Percentiles rank a stretch among this genome's conserved stretches.
Evolutionary conservation across 176 grass and related monocot species (phyloP).

Genomic region (Bolboschoenus planiculmis): DNA sequence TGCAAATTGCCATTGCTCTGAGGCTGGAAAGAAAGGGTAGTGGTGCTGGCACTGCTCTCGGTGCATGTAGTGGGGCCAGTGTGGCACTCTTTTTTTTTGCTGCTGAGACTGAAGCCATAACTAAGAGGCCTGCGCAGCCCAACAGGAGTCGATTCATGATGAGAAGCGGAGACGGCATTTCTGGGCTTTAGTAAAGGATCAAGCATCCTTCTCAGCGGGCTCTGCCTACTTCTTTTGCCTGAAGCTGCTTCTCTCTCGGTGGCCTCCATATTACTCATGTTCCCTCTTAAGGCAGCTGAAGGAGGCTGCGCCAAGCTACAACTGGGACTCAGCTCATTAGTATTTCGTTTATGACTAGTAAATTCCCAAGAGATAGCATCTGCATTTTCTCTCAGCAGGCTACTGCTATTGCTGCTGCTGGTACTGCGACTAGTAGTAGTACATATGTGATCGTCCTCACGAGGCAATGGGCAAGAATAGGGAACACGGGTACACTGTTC

Average conservation of each 20-base stretch:
- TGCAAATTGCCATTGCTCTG: constrained; percentile 1
- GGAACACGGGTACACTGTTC: constrained; percentile 37
- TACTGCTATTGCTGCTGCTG: neutral
- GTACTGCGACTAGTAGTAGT: neutral
- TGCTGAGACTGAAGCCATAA: constrained; percentile 28
- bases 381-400: neutral
- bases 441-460: constrained; percentile 12
- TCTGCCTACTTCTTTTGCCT: constrained; percentile 58
- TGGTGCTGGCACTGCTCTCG: constrained; percentile 11
- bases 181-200: constrained; percentile 81
- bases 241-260: constrained; percentile 26
- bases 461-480: constrained; percentile 58
- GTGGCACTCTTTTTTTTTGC: constrained; percentile 27
- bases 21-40: neutral
- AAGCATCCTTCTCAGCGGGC: constrained; percentile 84
- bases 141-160: constrained; percentile 27
- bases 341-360: neutral
- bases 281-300: constrained; percentile 11
- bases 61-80: neutral
- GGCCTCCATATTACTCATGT: constrained; percentile 40
- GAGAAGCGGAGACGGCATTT: constrained; percentile 29
- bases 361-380: neutral
- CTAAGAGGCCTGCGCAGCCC: constrained; percentile 46
- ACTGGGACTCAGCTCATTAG: constrained; percentile 42
- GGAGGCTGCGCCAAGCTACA: constrained; percentile 53